phyloP scores from a whole-genome alignment of 495 filamentous ascomycete genomes.

The Clohesyomyces aquaticus region DNA sequence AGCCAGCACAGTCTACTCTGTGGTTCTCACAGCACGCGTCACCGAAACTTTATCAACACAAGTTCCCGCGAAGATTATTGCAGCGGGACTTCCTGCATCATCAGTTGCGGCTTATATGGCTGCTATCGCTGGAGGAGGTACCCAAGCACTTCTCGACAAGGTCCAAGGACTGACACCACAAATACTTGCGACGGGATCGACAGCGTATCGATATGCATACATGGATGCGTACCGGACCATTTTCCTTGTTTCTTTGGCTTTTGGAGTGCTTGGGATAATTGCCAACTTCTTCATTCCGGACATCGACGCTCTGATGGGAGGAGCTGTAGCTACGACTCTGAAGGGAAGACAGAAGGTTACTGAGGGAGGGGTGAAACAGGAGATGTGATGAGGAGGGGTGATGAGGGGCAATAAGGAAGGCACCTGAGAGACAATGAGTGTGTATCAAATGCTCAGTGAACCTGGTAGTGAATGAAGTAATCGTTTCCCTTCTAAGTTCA shows the following conservation, averaged over 20 bases:
- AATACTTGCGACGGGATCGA: constrained; percentile 28
- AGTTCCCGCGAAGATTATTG: constrained; percentile 26
- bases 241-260: constrained; percentile 35
- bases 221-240: constrained; percentile 41
- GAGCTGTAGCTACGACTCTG: constrained; percentile 29
- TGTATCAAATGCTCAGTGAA: too few relatives aligned
- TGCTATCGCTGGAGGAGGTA: constrained; percentile 25
- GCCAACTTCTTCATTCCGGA: constrained; percentile 37
- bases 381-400: too few relatives aligned
- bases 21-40: constrained; percentile 32
- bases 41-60: constrained; percentile 14
- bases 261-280: constrained; percentile 36
- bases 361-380: constrained; percentile 9
- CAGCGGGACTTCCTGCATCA: constrained; percentile 32
- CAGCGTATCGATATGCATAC: constrained; percentile 39
- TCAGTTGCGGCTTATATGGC: constrained; percentile 29
- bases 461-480: too few relatives aligned
- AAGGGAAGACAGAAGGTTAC: constrained; percentile 18
- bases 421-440: too few relatives aligned
- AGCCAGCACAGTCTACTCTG: constrained; percentile 30
- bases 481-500: too few relatives aligned
- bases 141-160: constrained; percentile 14
- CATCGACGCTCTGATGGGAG: constrained; percentile 32
- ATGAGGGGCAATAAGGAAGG: too few relatives aligned
- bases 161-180: constrained; percentile 34